Percentiles rank a stretch among this genome's conserved stretches.
phyloP scores from a whole-genome alignment of 208 protist genomes.

The Trypanosomatidae sp. region DNA sequence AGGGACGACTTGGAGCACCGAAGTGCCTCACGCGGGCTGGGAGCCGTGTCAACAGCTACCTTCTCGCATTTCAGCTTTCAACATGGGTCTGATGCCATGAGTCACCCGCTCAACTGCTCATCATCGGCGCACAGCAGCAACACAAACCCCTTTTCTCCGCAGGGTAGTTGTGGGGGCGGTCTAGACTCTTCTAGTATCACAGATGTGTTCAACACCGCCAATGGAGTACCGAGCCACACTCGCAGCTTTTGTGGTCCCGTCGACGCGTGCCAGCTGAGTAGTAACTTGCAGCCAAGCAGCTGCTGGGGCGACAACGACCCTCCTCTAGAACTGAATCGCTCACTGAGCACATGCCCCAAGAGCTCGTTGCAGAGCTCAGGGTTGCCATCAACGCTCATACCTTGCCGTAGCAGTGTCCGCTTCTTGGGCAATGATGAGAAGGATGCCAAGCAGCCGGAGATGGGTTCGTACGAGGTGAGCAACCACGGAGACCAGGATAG shows the following conservation, averaged over 20 bases:
- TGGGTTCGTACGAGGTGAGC: background rate
- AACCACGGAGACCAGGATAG: background rate
- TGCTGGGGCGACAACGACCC: background rate
- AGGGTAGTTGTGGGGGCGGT: background rate
- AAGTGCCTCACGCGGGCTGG: too few relatives aligned
- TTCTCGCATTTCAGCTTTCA: background rate
- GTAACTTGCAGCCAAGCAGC: background rate
- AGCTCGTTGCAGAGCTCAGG: background rate
- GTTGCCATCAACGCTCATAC: background rate
- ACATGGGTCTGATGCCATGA: background rate
- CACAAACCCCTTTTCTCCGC: background rate
- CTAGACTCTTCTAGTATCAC: background rate
- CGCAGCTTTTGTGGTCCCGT: background rate
- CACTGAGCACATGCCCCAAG: background rate
- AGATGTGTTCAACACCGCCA: background rate
- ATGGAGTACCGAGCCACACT: background rate
- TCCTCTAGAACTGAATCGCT: background rate
- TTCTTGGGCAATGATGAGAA: conserved; percentile 4
- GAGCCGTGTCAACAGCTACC: background rate
- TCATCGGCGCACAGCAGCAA: background rate
- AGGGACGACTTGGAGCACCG: background rate
- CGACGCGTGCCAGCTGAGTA: background rate
- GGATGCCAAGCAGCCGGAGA: background rate
- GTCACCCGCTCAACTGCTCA: background rate
- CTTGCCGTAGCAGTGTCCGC: conserved; percentile 9